These are phyloP conservation scores for Fraxinus excelsior DNA, from an alignment of 257 asterid genomes.

Conservation along the genomic window DNA sequence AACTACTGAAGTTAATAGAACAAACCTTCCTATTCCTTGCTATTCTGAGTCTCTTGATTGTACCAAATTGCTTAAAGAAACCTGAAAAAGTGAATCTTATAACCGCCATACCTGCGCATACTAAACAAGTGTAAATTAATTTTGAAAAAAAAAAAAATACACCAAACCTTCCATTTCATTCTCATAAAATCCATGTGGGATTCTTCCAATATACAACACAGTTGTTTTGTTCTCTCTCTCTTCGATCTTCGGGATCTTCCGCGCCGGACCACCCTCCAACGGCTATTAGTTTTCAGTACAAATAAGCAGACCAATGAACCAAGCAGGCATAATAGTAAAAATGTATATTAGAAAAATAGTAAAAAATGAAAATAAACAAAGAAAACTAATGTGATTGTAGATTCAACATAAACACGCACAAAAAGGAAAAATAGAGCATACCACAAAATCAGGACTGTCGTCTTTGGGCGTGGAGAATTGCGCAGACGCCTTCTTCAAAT, in stretches of 20 bases:
- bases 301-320: not conserved
- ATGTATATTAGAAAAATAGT: not conserved
- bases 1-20: not conserved
- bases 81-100: conserved; percentile 46
- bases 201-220: conserved; percentile 83
- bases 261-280: conserved; percentile 75
- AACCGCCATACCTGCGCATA: not conserved
- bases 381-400: not conserved
- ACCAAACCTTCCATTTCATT: conserved; percentile 84
- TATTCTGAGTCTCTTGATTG: conserved; percentile 76
- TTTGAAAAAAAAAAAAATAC: not conserved
- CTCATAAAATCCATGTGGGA: conserved; percentile 98
- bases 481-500: conserved; percentile 52
- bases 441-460: conserved; percentile 63
- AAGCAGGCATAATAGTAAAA: not conserved
- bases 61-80: conserved; percentile 89
- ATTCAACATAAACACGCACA: not conserved
- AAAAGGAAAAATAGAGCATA: not conserved
- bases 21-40: conserved; percentile 89
- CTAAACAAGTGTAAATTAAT: not conserved
- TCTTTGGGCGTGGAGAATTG: conserved; percentile 46
- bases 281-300: conserved; percentile 45
- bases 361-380: not conserved
- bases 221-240: conserved; percentile 58
- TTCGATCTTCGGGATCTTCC: conserved; percentile 46